Evolutionary conservation across 768 basidiomycete species (phyloP), one percentile per base, ranked within the genome.

Genomic region (Suillus alpinus): DNA sequence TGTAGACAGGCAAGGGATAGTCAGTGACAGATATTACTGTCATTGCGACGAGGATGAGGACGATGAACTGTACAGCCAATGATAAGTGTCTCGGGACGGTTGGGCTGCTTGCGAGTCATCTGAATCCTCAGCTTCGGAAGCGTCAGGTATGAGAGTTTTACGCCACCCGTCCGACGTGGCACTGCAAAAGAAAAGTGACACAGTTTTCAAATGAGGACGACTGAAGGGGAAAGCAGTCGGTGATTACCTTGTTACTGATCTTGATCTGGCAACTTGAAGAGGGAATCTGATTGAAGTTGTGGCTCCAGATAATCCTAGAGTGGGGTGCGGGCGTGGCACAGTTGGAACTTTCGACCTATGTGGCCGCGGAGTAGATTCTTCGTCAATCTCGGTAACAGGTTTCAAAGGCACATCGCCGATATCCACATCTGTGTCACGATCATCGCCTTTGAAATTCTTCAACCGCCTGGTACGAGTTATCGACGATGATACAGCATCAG

Each of bases 301-400:
- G 8, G 37, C 3, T 39, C 44, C n/a, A 37, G 34, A 20, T 20
- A 49, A 31, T 1, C 13, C n/a, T 3, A 26, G 9, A 32, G 32
- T 62, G 7, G 51, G 16, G n/a, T 41, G 36, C 4, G 8, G 20
- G 4, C 23, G 40, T 23, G 7, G 18, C 10, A 49, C 32, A 31
- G n/a, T n/a, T 4, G 34, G 53, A 37, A 10, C 55, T 10, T 43
- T 63, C 57, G 23, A 57, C 47, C 59, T 57, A 26, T 36, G 6
- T 5, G 71, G 73, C 37, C 71, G 66, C 51, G 71, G 73, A 2
- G 73, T 73, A 26, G 43, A 63, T 23, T 73, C 66, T 23, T 34
- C 37, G 12, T 69, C 68, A 10, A 40, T 53, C 10, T 61, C 65
- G 20, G 16, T 23, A 55, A 55, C 53, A 26, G 53, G 5, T 6